Base-by-base conservation (phyloP, 108 stramenopile species). In the Parmales sp. region DNA sequence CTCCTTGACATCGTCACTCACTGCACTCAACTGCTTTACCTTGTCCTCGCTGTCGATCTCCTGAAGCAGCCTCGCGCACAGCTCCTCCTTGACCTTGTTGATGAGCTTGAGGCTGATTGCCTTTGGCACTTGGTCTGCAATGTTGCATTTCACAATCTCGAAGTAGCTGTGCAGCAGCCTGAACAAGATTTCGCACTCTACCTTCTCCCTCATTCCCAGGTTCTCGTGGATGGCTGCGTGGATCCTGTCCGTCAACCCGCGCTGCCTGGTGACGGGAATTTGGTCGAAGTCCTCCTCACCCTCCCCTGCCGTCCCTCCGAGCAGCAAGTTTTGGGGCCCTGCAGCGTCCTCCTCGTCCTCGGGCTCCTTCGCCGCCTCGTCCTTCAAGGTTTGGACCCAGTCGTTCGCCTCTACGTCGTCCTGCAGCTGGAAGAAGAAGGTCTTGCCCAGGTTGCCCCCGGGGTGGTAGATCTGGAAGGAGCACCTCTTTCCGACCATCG, bases 341-440 rank as follows among this genome's bases (percentile, higher is more conserved):
- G 4, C 26, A 4, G 25, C 9, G 54, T 34, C 54, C 4, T 50
- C 54, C 54, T 60, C 54, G 29, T 34, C 54, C 31, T 60, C 54
- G 54, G 54, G 54, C 54, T 60, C 29, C 54, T 60, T 60, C 3
- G 54, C 54, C 16, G n/a, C 13, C 26, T 60, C 54, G 16, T 60
- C 54, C 31, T 60, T 60, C 29, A 60, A 16, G 54, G 31, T 34
- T 34, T 60, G 54, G 16, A 60, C 54, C 54, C 54, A 60, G 29
- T 60, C 54, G 54, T 60, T 60, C 4, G 54, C 54, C 54, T 60
- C 54, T 34, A 19, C n/a, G 31, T 60, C 54, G 54, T 60, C 36
- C 54, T 60, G 54, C 13, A 60, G 54, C 54, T 60, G 54, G 54
- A 60, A 60, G 54, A 60, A 60, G 54, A 60, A 60, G 54, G 54